Evolutionary conservation across 805 yeast species (phyloP).

Genomic region (Yarrowia sp.): DNA sequence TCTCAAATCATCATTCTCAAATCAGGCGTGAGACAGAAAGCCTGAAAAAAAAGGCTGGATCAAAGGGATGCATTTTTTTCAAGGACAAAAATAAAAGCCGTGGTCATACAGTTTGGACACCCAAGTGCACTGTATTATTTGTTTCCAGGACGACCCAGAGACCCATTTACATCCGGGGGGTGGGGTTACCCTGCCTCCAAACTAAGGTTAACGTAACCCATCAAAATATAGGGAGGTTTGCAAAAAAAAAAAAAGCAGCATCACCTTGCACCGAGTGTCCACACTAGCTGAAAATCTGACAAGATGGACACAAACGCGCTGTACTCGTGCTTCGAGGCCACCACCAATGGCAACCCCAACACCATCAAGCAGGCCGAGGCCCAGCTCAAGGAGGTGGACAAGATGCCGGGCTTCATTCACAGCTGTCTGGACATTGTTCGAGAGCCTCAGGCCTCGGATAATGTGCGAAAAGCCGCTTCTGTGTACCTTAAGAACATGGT

Average conservation of each 20-base stretch:
- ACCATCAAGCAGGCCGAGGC: constrained; percentile 54
- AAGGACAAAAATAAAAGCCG: too few species aligned
- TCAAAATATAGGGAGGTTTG: constrained; percentile 2
- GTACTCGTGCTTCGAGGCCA: constrained; percentile 24
- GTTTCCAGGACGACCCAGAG: background rate
- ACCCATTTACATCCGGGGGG: background rate
- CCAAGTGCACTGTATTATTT: background rate
- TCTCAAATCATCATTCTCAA: too few species aligned
- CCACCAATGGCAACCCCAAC: constrained; percentile 8
- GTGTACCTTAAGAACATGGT: constrained; percentile 78
- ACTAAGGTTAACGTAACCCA: background rate
- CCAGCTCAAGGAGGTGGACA: constrained; percentile 54
- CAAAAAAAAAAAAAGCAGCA: background rate
- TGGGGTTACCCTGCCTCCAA: background rate
- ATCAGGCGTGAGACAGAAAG: too few species aligned
- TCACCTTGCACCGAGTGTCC: background rate
- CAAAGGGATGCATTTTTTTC: too few species aligned
- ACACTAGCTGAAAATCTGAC: background rate
- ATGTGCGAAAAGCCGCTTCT: constrained; percentile 68
- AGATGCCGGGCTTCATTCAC: constrained; percentile 67
- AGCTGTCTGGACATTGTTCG: constrained; percentile 76
- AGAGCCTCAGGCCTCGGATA: constrained; percentile 48
- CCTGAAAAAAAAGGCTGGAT: too few species aligned
- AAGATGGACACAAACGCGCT: constrained; percentile 23
- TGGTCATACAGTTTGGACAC: too few species aligned